phyloP scores from a whole-genome alignment of 345 rosid species.

The Rhizophora apiculata region DNA sequence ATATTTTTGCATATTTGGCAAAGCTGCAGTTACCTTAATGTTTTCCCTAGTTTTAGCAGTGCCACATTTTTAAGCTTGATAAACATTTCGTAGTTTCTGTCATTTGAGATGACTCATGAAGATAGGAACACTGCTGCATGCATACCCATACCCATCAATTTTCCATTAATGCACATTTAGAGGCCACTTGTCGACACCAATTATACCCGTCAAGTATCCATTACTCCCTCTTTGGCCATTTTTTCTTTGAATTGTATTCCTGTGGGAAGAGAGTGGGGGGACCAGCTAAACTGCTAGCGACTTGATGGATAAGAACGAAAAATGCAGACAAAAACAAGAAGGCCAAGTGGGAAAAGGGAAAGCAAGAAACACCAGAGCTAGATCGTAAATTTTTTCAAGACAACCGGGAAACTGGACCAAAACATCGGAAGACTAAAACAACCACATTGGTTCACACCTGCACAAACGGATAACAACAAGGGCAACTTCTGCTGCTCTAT shows the following conservation, averaged over 20 bases:
- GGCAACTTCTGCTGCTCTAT: constrained; percentile 17
- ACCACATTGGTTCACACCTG: constrained; percentile 4
- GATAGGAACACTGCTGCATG: no score
- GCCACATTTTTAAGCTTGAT: background rate
- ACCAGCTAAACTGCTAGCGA: background rate
- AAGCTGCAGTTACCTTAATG: background rate
- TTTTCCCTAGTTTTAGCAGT: background rate
- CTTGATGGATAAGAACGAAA: background rate
- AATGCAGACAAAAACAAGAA: background rate
- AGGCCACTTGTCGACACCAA: no score
- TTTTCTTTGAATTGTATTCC: no score
- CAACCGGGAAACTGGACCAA: constrained; percentile 27
- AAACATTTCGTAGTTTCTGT: background rate
- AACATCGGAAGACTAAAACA: constrained; percentile 36
- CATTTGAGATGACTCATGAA: no score
- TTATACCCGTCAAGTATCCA: no score
- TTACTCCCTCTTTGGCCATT: no score
- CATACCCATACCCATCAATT: no score
- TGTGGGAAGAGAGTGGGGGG: no score
- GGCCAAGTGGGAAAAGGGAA: background rate
- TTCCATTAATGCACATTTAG: no score
- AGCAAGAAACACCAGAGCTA: background rate
- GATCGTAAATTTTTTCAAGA: constrained; percentile 5
- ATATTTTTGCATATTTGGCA: constrained; percentile 2
- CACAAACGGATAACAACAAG: background rate